Conservation (phyloP, 2,329 filamentous ascomycete genomes). For the Elsinoe arachidis region DNA sequence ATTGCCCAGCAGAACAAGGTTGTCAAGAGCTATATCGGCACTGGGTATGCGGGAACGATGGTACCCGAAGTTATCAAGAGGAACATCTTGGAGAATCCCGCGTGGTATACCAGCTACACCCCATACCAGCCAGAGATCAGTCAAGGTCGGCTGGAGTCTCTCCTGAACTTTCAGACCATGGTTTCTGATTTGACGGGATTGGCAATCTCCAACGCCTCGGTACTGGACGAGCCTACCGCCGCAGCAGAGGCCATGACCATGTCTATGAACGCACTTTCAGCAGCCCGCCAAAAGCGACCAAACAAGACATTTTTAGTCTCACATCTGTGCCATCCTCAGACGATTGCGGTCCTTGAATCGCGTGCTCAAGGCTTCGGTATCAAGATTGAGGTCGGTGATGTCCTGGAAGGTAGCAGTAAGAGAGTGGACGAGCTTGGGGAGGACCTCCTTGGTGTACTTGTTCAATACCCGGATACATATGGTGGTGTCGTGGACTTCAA, state of each 20-base stretch:
- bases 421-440: conserved; percentile 66
- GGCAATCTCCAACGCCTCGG: conserved; percentile 79
- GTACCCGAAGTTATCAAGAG: conserved; percentile 85
- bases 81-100: conserved; percentile 85
- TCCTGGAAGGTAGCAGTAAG: conserved; percentile 56
- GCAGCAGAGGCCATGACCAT: conserved; percentile 95
- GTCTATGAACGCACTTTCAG: conserved; percentile 66
- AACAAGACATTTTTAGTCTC: conserved; percentile 82
- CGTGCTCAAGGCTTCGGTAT: conserved; percentile 90
- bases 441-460: conserved; percentile 77
- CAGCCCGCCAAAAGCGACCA: conserved; percentile 60
- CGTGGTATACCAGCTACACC: conserved; percentile 97
- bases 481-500: conserved; percentile 72
- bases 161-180: conserved; percentile 93
- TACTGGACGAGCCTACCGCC: conserved; percentile 85
- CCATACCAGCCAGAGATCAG: conserved; percentile 97
- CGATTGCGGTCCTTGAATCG: conserved; percentile 71
- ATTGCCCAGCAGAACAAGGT: conserved; percentile 55
- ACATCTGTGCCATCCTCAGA: conserved; percentile 73
- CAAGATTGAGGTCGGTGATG: conserved; percentile 62
- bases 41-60: conserved; percentile 80
- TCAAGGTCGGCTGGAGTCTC: conserved; percentile 82
- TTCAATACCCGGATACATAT: conserved; percentile 90
- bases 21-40: conserved; percentile 66
- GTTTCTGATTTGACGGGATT: conserved; percentile 80